These are phyloP conservation scores for Acanthamoeba royreba DNA, from an alignment of 208 protist genomes.

Conservation along the genomic window DNA sequence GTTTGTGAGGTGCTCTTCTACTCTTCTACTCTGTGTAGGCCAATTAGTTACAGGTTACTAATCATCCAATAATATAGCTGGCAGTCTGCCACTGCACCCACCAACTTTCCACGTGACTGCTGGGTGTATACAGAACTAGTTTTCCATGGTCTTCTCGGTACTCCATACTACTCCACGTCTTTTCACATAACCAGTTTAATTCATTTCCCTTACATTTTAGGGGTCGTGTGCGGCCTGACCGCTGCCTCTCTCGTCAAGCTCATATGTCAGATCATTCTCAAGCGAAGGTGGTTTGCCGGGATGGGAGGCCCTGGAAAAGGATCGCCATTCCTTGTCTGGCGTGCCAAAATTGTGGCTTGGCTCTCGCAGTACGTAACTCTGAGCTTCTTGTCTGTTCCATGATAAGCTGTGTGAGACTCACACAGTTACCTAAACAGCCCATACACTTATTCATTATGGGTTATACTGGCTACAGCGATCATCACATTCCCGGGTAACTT, in stretches of 20 bases:
- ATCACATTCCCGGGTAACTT: slow-evolving; percentile 10
- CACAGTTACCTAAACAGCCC: not conserved
- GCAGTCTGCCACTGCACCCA: not conserved
- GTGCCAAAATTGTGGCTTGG: not conserved
- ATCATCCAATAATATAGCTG: too few relatives aligned
- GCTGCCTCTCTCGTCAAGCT: not conserved
- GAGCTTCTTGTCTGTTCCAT: too few relatives aligned
- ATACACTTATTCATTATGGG: not conserved
- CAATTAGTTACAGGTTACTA: too few relatives aligned
- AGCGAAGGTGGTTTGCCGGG: not conserved
- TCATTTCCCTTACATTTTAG: too few relatives aligned
- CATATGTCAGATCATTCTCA: not conserved
- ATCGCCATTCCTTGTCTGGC: not conserved
- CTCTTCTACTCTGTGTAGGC: too few relatives aligned
- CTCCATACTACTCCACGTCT: too few relatives aligned
- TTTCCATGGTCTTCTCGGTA: not conserved
- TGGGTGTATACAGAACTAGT: not conserved
- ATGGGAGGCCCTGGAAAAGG: not conserved
- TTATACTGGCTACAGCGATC: not conserved
- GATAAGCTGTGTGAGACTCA: not conserved
- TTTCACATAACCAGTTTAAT: too few relatives aligned
- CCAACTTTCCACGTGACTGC: not conserved
- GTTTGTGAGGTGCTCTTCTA: slow-evolving; percentile 6
- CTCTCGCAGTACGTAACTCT: not conserved
- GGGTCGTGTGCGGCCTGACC: not conserved